Evolutionary conservation across 129 eudicot genomes (phyloP), one percentile per base, ranked within the genome.

Genomic region (Gnaphalium uliginosum): DNA sequence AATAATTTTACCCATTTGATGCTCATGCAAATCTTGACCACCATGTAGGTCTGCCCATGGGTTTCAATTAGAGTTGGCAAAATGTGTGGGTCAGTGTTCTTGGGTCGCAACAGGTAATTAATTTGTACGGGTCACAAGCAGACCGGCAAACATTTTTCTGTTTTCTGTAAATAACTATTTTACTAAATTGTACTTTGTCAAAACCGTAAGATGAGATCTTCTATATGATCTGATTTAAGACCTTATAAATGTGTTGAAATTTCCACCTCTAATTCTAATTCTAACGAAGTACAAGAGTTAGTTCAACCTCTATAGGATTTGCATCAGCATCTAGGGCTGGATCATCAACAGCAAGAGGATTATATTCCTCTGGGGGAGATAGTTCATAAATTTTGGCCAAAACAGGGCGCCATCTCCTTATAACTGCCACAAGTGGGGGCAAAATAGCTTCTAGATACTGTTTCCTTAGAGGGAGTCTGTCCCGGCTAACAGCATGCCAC

Each of bases 321-420:
- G 88, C 87, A 81, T 93, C 98, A 74, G 90, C 85, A 74, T 90
- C 87, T 79, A 90, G 61, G 66, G 96, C 90, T 43, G 87, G 90
- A 58, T 90, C 96, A 81, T 93, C 92, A 51, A 66, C 87, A 76
- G 75, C 82, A 74, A 93, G 93, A 68, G 98, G 98, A 78, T 93
- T 90, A 29, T 74, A 46, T 65, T 89, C 96, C 74, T 88, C 98
- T 32, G 83, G 82, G 71, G 92, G 83, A 53, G 92, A 89, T 61
- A 93, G 92, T 85, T 88, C 92, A 76, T 90, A 89, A 73, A 90
- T 90, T 71, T 95, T 92, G 21, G 96, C 84, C 83, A 93, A 82
- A 60, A 93, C 87, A 39, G 96, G 96, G 53, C 98, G 81, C 98
- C 98, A 93, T 83, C 87, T 88, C 73, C 92, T 84, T 56, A 93